A percentile compares a stretch with the other conserved stretches of the same genome.
Conservation (phyloP, 1,284 basidiomycete species). For the Cryptococcus depauperatus region DNA sequence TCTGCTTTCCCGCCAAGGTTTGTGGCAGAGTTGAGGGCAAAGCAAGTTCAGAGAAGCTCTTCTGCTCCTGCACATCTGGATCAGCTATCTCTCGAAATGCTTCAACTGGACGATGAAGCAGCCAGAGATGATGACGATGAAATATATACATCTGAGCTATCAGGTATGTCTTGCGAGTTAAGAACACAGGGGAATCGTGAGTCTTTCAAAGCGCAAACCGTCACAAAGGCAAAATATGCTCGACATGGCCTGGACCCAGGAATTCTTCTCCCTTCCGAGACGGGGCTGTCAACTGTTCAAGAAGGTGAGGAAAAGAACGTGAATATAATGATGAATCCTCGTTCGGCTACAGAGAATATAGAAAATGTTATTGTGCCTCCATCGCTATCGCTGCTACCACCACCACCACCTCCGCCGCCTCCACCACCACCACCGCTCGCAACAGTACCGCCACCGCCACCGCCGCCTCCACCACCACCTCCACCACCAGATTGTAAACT, state of each 20-base stretch:
- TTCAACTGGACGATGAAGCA: slow-evolving; percentile 42
- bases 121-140: slow-evolving; percentile 4
- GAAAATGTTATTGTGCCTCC: slow-evolving; percentile 15
- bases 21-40: slow-evolving; percentile 41
- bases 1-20: slow-evolving; percentile 34
- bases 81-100: slow-evolving; percentile 7
- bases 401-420: slow-evolving; percentile 14
- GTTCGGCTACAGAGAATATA: not conserved
- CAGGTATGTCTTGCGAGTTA: slow-evolving; percentile 37
- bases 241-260: slow-evolving; percentile 14
- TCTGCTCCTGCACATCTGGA: slow-evolving; percentile 18
- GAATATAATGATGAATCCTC: not conserved
- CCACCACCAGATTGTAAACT: slow-evolving; percentile 14
- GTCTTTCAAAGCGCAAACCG: slow-evolving; percentile 16
- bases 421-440: slow-evolving; percentile 13
- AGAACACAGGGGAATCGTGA: slow-evolving; percentile 18
- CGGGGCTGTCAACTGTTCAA: slow-evolving; percentile 12
- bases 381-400: slow-evolving; percentile 27
- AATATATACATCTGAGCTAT: not conserved
- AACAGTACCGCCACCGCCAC: slow-evolving; percentile 12
- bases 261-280: slow-evolving; percentile 8
- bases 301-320: slow-evolving; percentile 14
- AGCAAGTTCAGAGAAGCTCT: slow-evolving; percentile 29
- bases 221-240: slow-evolving; percentile 20
- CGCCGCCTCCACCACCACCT: slow-evolving; percentile 44